Base-by-base conservation (phyloP, 345 rosid genomes). In the Populus deltoides region DNA sequence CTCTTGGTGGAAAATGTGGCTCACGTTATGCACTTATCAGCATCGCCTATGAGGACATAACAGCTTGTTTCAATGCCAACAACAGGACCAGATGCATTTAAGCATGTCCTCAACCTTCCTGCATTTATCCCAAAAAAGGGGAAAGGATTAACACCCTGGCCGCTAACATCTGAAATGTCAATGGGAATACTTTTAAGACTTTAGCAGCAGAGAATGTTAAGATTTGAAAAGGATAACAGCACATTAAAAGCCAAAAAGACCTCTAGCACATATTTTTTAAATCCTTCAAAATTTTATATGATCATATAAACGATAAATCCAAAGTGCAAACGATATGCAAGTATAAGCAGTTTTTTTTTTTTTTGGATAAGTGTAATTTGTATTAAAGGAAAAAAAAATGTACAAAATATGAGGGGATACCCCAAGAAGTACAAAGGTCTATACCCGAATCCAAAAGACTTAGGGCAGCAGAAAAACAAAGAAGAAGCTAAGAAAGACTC, bases 61-160 rank as follows among this genome's bases (percentile, higher is more conserved):
- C 63, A 57, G 86, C 82, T 81, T 53, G 76, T 68, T 47, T 63
- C 53, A 33, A 51, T 69, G 49, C 77, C 7, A 66, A 55, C 51
- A 70, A 79, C 53, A 77, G 75, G 76, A 45, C 73, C 35, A 15
- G 45, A 66, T 59, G 77, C 78, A 77, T 78, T 79, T 72, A 76
- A 43, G 63, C 36, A 59, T 76, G 61, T 39, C 49, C 31, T 66
- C 68, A 36, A 35, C 16, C 29, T 66, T 45, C 78, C 73, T 43
- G 78, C 51, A 66, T 25, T 45, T 63, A 41, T 25, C 12, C 55
- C 22, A 33, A 24, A 24, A 74, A 62, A 27, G 17, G 7, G 10
- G 8, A 41, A 39, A 13, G 6, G 18, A 29, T n/a, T 41, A 73
- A 25, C 63, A 57, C 10, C 29, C 63, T n/a, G 29, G 15, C 22